A percentile compares a stretch with the other conserved stretches of the same genome.
These are phyloP conservation scores for Amanita pseudoporphyria DNA, from an alignment of 768 basidiomycete genomes.

Conservation along the genomic window DNA sequence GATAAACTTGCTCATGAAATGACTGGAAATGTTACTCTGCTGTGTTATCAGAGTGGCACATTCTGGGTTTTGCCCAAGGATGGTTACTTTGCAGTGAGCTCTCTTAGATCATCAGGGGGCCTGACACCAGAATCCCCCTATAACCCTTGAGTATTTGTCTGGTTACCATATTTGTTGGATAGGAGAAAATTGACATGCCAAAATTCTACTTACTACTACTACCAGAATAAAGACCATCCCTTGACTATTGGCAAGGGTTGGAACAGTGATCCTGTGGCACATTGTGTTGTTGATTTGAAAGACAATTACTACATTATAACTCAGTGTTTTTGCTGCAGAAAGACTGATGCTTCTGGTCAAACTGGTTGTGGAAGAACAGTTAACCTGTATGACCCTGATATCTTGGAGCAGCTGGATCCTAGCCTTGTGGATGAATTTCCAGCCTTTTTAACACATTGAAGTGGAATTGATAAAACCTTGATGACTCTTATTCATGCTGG, in stretches of 20 bases:
- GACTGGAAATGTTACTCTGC: conserved; percentile 1
- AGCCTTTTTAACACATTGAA: conserved; percentile 11
- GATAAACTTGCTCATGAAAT: conserved; percentile 7
- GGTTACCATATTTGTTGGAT: conserved; percentile 7
- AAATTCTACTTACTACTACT: conserved; percentile 1
- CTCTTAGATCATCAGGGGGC: not conserved
- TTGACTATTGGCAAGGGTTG: conserved; percentile 12
- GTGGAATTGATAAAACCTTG: conserved; percentile 13
- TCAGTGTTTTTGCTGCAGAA: conserved; percentile 8
- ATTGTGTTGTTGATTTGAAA: conserved; percentile 10
- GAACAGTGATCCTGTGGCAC: conserved; percentile 12
- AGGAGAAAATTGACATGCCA: not conserved
- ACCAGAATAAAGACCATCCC: conserved; percentile 5
- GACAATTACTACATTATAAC: conserved; percentile 13
- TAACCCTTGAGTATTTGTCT: conserved; percentile 6
- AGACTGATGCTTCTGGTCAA: not conserved
- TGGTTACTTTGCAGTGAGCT: conserved; percentile 6
- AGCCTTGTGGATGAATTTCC: conserved; percentile 9
- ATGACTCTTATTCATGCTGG: conserved; percentile 11
- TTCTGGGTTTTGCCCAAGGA: conserved; percentile 7
- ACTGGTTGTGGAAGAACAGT: conserved; percentile 12
- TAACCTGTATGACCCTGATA: conserved; percentile 11
- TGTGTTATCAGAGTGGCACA: conserved; percentile 8
- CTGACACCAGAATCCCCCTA: conserved; percentile 2
- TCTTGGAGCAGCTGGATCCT: conserved; percentile 8